Conservation (phyloP, 1,284 basidiomycete genomes). For the Coniferiporia sulphurascens region DNA sequence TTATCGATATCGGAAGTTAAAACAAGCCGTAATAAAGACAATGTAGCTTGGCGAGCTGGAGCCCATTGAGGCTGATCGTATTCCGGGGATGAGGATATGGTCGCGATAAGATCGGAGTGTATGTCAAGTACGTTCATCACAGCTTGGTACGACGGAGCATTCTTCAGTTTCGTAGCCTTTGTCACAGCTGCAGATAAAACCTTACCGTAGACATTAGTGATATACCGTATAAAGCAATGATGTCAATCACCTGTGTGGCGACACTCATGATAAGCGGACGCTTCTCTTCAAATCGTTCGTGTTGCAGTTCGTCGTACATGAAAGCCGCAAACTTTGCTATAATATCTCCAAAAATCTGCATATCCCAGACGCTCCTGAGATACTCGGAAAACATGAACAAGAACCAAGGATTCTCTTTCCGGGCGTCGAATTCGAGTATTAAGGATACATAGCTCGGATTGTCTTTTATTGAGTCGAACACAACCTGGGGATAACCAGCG, state of each 20-base stretch:
- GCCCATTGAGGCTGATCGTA: constrained; percentile 19
- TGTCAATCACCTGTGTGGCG: constrained; percentile 55
- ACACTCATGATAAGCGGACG: constrained; percentile 56
- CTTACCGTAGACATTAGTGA: constrained; percentile 10
- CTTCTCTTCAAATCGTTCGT: constrained; percentile 57
- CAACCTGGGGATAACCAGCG: constrained; percentile 63
- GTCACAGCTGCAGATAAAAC: constrained; percentile 21
- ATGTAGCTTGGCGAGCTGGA: constrained; percentile 14
- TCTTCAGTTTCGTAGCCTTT: constrained; percentile 15
- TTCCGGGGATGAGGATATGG: constrained; percentile 28
- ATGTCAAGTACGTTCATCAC: constrained; percentile 18
- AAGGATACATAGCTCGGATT: constrained; percentile 58
- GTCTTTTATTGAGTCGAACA: constrained; percentile 80
- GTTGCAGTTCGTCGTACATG: constrained; percentile 73
- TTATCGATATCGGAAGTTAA: constrained; percentile 17
- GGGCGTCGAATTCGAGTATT: constrained; percentile 36
- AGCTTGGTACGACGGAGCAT: background rate
- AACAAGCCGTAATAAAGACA: constrained; percentile 7
- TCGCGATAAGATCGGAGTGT: constrained; percentile 28
- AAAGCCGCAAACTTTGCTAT: constrained; percentile 67
- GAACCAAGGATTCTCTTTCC: constrained; percentile 39
- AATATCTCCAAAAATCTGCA: constrained; percentile 55
- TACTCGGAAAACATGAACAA: constrained; percentile 55
- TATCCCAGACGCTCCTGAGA: constrained; percentile 48
- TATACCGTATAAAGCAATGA: background rate